These are phyloP conservation scores for Syncephalastrum contaminatum DNA, from an alignment of 371 early-diverging fungal species.

Conservation along the genomic window DNA sequence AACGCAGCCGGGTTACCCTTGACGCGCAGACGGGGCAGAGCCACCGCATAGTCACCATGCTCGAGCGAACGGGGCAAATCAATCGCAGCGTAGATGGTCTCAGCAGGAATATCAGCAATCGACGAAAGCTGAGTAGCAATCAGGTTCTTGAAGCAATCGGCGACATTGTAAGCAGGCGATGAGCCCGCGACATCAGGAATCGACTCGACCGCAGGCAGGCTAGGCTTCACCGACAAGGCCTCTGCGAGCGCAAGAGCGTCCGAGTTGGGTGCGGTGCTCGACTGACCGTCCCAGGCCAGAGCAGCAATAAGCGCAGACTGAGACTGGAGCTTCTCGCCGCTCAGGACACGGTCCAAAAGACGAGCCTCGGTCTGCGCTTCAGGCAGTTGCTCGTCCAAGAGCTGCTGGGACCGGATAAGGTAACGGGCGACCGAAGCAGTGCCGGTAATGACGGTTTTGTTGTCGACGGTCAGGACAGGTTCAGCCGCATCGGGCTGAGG, in stretches of 20 bases:
- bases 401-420: constrained; percentile 29
- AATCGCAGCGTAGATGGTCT: constrained; percentile 46
- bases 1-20: constrained; percentile 83
- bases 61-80: constrained; percentile 64
- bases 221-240: constrained; percentile 23
- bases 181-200: constrained; percentile 49
- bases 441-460: constrained; percentile 21
- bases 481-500: constrained; percentile 14
- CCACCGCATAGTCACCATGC: constrained; percentile 79
- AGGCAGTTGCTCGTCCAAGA: constrained; percentile 26
- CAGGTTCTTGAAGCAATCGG: constrained; percentile 59
- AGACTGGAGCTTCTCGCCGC: constrained; percentile 25
- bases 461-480: constrained; percentile 14
- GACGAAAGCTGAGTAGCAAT: constrained; percentile 50
- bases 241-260: constrained; percentile 34
- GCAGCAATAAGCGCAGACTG: constrained; percentile 45
- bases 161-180: constrained; percentile 49
- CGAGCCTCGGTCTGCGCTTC: constrained; percentile 23
- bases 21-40: constrained; percentile 83
- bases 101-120: constrained; percentile 48
- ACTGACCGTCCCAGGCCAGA: constrained; percentile 48
- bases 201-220: constrained; percentile 20
- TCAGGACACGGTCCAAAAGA: constrained; percentile 28
- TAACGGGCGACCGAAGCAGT: constrained; percentile 37
- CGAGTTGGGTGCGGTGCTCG: constrained; percentile 29